Conservation (phyloP, 495 filamentous ascomycete genomes). For the Neurospora sp. region DNA sequence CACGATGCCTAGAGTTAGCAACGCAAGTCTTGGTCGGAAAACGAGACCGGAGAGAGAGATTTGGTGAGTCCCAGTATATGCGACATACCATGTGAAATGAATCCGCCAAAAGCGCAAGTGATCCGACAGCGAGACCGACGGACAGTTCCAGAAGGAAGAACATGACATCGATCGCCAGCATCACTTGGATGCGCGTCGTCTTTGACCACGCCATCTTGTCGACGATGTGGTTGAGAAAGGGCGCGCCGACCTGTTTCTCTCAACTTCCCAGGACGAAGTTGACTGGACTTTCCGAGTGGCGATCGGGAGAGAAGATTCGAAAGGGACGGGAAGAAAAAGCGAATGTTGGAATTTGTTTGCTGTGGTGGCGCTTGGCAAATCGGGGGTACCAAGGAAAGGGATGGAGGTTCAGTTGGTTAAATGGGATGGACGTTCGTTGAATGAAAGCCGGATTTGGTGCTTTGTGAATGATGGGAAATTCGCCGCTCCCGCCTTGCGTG, state of each 20-base stretch:
- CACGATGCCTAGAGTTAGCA: neutral
- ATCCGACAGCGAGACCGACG: conserved; percentile 75
- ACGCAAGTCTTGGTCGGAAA: neutral
- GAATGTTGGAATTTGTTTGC: neutral
- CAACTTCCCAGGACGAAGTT: neutral
- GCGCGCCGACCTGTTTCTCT: neutral
- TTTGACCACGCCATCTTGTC: conserved; percentile 79
- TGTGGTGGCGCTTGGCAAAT: neutral
- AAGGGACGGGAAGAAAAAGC: neutral
- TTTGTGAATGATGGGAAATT: neutral
- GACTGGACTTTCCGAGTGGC: neutral
- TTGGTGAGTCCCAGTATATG: neutral
- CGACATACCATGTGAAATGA: conserved; percentile 87
- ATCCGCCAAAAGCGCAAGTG: conserved; percentile 88
- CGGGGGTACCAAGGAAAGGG: neutral
- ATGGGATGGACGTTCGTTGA: neutral
- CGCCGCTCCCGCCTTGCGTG: neutral
- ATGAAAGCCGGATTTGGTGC: neutral
- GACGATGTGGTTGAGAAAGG: neutral
- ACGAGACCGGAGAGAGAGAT: neutral
- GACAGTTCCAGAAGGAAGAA: conserved; percentile 89
- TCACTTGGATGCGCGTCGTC: conserved; percentile 79
- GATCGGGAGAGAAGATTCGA: neutral
- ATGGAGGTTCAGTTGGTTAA: neutral
- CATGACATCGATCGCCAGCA: conserved; percentile 76